A percentile compares a stretch with the other conserved stretches of the same genome.
Evolutionary conservation across 495 filamentous ascomycete genomes (phyloP).

Genomic region (Astrothelium subdiscretum): DNA sequence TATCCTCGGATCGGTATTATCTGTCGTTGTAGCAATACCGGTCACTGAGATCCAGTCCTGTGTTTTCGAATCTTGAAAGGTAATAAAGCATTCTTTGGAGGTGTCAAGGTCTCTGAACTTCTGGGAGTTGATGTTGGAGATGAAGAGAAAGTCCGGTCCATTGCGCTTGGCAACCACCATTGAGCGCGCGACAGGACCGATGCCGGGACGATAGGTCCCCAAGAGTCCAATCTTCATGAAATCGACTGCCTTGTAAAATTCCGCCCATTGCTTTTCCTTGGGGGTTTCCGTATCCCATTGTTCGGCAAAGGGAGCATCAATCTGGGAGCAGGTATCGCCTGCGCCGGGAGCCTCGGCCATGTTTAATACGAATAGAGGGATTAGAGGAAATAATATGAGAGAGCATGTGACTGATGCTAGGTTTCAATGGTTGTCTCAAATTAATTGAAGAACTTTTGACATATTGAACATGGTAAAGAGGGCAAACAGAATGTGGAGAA

Average conservation of each 20-base stretch:
- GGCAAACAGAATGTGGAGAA: no score
- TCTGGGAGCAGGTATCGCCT: conserved; percentile 19
- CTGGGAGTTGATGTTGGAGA: conserved; percentile 32
- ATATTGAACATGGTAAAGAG: no score
- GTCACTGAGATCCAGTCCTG: conserved; percentile 33
- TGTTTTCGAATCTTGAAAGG: conserved; percentile 30
- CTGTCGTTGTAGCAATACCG: conserved; percentile 21
- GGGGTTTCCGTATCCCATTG: conserved; percentile 26
- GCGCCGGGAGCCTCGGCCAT: conserved; percentile 26
- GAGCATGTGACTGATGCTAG: no score
- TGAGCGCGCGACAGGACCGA: conserved; percentile 30
- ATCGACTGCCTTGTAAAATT: conserved; percentile 27
- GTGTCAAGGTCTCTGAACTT: conserved; percentile 32
- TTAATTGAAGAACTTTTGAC: no score
- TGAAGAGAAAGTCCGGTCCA: conserved; percentile 37
- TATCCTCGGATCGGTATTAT: conserved; percentile 30
- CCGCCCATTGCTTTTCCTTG: conserved; percentile 21
- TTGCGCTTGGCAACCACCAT: conserved; percentile 34
- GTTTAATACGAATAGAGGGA: background rate
- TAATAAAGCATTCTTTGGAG: conserved; percentile 25
- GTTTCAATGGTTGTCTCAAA: no score
- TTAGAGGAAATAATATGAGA: no score
- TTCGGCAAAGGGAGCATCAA: conserved; percentile 25
- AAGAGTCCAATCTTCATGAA: conserved; percentile 24
- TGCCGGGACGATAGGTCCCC: conserved; percentile 20